Conservation (phyloP, 2,329 filamentous ascomycete species). For the Pseudocercospora musae region DNA sequence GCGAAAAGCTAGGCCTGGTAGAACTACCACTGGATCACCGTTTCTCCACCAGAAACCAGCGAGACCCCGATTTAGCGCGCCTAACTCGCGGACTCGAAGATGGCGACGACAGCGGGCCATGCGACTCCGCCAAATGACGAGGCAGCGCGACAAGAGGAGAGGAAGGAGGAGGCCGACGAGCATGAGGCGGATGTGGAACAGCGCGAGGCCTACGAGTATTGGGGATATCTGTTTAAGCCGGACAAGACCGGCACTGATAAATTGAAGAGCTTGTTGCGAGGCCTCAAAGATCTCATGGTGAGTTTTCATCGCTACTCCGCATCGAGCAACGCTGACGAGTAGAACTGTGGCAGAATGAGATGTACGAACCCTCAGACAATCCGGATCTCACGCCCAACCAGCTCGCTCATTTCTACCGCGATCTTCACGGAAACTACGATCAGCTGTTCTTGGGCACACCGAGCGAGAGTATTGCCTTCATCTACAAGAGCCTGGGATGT, state of each 20-base stretch:
- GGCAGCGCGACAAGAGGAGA: conserved; percentile 8
- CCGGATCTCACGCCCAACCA: conserved; percentile 49
- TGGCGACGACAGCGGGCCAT: conserved; percentile 1
- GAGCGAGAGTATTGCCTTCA: conserved; percentile 75
- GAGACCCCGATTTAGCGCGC: neutral
- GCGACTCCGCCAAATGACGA: conserved; percentile 5
- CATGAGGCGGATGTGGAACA: conserved; percentile 31
- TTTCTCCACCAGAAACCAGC: neutral
- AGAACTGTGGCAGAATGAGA: conserved; percentile 40
- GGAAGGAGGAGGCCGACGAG: conserved; percentile 13
- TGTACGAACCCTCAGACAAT: conserved; percentile 43
- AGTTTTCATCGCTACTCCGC: conserved; percentile 5
- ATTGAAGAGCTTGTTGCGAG: conserved; percentile 46
- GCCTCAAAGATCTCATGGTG: conserved; percentile 48
- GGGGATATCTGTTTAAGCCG: conserved; percentile 51
- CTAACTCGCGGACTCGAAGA: neutral
- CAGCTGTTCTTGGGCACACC: conserved; percentile 74
- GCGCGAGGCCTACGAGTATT: conserved; percentile 48
- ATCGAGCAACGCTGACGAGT: conserved; percentile 4
- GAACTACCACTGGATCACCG: neutral
- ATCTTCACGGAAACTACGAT: conserved; percentile 47
- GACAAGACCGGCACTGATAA: conserved; percentile 50
- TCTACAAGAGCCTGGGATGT: conserved; percentile 88
- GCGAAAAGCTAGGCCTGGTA: no score
- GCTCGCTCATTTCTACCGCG: conserved; percentile 49